These are phyloP conservation scores for Ustanciosporium gigantosporum DNA, from an alignment of 1,284 basidiomycete genomes.

Conservation along the genomic window DNA sequence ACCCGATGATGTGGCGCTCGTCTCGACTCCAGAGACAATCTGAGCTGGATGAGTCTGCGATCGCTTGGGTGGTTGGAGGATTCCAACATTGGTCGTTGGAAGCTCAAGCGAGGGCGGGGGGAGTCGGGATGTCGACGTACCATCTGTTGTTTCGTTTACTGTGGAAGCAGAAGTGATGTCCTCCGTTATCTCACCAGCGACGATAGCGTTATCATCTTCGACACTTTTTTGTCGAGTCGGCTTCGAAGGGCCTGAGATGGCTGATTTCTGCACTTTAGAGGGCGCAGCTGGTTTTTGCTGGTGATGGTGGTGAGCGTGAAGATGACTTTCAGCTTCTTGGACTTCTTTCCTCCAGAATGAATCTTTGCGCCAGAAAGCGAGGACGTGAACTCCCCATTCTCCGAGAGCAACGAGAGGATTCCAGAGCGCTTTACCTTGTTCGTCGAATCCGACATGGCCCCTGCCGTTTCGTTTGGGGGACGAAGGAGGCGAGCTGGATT, in stretches of 20 bases:
- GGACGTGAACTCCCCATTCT: slow-evolving; percentile 21
- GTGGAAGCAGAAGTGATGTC: background rate
- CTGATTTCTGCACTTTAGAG: background rate
- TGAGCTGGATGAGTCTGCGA: background rate
- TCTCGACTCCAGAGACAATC: background rate
- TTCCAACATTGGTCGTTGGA: slow-evolving; percentile 5
- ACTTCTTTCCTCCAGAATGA: slow-evolving; percentile 51
- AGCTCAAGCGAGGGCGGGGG: slow-evolving; percentile 27
- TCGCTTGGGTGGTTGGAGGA: background rate
- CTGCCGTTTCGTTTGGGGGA: background rate
- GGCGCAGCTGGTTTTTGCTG: background rate
- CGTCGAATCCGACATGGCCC: slow-evolving; percentile 24
- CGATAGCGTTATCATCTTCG: background rate
- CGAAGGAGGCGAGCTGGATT: background rate
- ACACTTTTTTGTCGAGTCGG: background rate
- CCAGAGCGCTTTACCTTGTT: slow-evolving; percentile 30
- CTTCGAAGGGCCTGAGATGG: background rate
- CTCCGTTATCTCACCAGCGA: background rate
- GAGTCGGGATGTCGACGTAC: slow-evolving; percentile 6
- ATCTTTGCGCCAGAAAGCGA: slow-evolving; percentile 45
- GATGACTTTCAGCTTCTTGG: background rate
- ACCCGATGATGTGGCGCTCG: too few species aligned
- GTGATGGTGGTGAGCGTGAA: slow-evolving; percentile 1
- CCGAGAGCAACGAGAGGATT: slow-evolving; percentile 39
- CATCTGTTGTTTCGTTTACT: slow-evolving; percentile 13